These are phyloP conservation scores for Pythium aphanidermatum DNA, from an alignment of 352 stramenopile genomes.

Conservation along the genomic window DNA sequence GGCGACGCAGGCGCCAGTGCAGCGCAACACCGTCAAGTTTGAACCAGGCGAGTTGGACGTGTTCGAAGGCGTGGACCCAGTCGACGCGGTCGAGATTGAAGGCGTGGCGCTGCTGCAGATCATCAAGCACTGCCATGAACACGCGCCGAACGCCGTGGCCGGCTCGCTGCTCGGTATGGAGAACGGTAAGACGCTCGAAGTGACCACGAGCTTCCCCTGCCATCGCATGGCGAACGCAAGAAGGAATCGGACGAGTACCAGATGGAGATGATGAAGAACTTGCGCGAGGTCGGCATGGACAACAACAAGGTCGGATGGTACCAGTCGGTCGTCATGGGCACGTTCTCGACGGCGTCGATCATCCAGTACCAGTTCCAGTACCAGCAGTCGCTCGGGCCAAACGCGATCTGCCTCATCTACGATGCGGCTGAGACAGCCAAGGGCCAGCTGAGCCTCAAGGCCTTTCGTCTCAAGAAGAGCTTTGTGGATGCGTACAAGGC, in stretches of 20 bases:
- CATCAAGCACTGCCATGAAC: slow-evolving; percentile 98
- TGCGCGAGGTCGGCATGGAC: slow-evolving; percentile 97
- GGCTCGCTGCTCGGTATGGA: slow-evolving; percentile 96
- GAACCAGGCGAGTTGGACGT: slow-evolving; percentile 59
- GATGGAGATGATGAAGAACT: slow-evolving; percentile 99
- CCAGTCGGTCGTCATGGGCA: slow-evolving; percentile 95
- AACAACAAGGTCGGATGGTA: slow-evolving; percentile 99
- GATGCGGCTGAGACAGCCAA: slow-evolving; percentile 95
- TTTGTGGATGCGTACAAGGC: slow-evolving; percentile 91
- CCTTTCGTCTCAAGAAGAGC: slow-evolving; percentile 92
- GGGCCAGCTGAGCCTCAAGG: slow-evolving; percentile 93
- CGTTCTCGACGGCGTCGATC: slow-evolving; percentile 93
- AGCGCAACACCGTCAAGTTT: slow-evolving; percentile 1
- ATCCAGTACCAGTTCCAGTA: slow-evolving; percentile 96
- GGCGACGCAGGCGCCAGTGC: neutral
- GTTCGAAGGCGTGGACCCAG: slow-evolving; percentile 59
- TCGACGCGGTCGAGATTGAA: slow-evolving; percentile 69
- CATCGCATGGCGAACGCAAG: slow-evolving; percentile 70
- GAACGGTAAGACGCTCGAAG: slow-evolving; percentile 88
- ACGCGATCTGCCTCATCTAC: slow-evolving; percentile 97
- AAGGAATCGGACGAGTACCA: slow-evolving; percentile 93
- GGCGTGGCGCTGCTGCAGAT: slow-evolving; percentile 89
- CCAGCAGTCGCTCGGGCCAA: slow-evolving; percentile 95
- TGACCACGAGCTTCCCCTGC: slow-evolving; percentile 98
- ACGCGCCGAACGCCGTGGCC: slow-evolving; percentile 89